These are phyloP conservation scores for Beauveria asiatica DNA, from an alignment of 2,329 filamentous ascomycete species.

Conservation along the genomic window DNA sequence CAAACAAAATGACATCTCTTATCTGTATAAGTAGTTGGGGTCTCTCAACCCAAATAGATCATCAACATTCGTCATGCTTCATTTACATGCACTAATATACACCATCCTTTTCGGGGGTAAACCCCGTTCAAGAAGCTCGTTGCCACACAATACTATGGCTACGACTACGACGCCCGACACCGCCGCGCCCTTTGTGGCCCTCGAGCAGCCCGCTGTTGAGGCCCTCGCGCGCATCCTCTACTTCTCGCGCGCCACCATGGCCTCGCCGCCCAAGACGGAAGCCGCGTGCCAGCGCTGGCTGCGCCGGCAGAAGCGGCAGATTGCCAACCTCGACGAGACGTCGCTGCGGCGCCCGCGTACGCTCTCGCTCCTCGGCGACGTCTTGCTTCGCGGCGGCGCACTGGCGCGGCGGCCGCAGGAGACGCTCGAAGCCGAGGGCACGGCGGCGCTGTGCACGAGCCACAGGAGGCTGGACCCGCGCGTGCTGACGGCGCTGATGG, in stretches of 20 bases:
- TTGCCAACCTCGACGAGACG: neutral
- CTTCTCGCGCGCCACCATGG: neutral
- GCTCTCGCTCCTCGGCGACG: neutral
- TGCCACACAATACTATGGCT: no score
- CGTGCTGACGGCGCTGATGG: conserved; percentile 35
- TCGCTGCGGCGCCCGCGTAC: neutral
- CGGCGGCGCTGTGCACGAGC: conserved; percentile 30
- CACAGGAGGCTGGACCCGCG: conserved; percentile 34
- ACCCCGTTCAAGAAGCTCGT: neutral
- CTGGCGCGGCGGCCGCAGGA: conserved; percentile 24
- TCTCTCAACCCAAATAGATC: neutral
- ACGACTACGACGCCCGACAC: neutral
- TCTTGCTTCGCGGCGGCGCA: conserved; percentile 23
- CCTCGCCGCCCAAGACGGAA: neutral
- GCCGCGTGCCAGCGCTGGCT: neutral
- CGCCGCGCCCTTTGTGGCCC: neutral
- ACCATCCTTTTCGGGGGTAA: neutral
- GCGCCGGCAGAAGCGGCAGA: neutral
- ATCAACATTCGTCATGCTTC: no score
- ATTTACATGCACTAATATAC: no score
- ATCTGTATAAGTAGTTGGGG: neutral
- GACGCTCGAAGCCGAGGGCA: conserved; percentile 15
- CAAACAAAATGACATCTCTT: neutral
- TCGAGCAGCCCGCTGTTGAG: neutral
- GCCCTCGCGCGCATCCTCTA: conserved; percentile 6